Evolutionary conservation across 1,284 basidiomycete species (phyloP).

Genomic region (Pholiota adiposa): DNA sequence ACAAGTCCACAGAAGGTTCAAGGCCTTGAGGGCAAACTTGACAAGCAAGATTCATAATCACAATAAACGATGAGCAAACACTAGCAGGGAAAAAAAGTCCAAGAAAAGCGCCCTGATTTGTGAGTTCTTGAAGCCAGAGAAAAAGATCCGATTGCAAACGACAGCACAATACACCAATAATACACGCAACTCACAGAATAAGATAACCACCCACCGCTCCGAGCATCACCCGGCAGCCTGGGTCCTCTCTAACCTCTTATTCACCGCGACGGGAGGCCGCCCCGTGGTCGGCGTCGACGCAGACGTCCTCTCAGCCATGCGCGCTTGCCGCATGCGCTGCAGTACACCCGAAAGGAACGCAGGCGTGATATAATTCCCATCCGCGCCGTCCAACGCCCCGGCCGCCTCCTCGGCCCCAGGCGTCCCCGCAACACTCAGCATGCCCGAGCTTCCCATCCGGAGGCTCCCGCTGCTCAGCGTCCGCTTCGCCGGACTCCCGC

Average conservation of each 20-base stretch:
- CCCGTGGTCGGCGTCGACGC: slow-evolving; percentile 8
- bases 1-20: too few species aligned
- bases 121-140: too few species aligned
- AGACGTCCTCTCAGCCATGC: slow-evolving; percentile 62
- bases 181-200: not conserved
- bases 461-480: slow-evolving; percentile 18
- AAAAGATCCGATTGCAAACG: not conserved
- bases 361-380: slow-evolving; percentile 51
- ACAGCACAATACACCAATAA: not conserved
- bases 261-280: slow-evolving; percentile 43
- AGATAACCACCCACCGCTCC: not conserved
- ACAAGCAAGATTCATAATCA: too few species aligned
- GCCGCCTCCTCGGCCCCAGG: slow-evolving; percentile 14
- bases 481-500: slow-evolving; percentile 29
- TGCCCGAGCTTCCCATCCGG: slow-evolving; percentile 12
- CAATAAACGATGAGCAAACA: too few species aligned
- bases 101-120: too few species aligned
- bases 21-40: too few species aligned
- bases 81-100: too few species aligned
- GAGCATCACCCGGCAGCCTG: slow-evolving; percentile 54
- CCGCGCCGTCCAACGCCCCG: slow-evolving; percentile 26
- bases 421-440: slow-evolving; percentile 6
- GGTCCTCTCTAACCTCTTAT: slow-evolving; percentile 71
- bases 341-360: slow-evolving; percentile 57
- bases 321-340: slow-evolving; percentile 69